Evolutionary conservation across 2,329 filamentous ascomycete species (phyloP), one percentile per base, ranked within the genome.

Genomic region (Colletotrichum karsti): DNA sequence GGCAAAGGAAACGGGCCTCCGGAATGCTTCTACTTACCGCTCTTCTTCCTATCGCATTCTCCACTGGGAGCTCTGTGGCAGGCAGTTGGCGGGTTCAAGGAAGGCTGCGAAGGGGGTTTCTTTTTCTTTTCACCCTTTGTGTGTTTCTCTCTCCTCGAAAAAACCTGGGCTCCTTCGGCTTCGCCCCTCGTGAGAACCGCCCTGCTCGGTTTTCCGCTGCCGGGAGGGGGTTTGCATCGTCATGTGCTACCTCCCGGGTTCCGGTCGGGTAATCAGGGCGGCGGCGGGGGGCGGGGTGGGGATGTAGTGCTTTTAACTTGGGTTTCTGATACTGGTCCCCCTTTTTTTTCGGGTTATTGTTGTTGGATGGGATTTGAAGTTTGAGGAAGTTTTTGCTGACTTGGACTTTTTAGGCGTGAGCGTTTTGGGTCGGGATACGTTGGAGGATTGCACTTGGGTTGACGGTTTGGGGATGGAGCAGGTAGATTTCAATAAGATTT

Each of bases 241-340:
- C 78, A 80, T 76, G 75, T 81, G 77, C 74, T 69, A 55, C 67
- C 50, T 37, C 42, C 33, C 33, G 33, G 33, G 46, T 42, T 42
- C 20, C n/a, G n/a, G 63, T 61, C 59, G 59, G 55, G 58, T n/a
- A 63, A 51, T 37, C 28, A 51, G 28, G 63, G 67, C n/a, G 58
- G 63, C 69, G 73, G 74, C 73, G 72, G 71, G 72, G 66, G 78
- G 76, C 75, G 78, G 73, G 75, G 76, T 80, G 72, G 73, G 65
- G 61, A 68, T 64, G 81, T 83, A 73, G 78, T 83, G 81, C 81
- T 83, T 83, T 80, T 81, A 83, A 77, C 73, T 70, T 76, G 79
- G 81, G 81, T 82, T 82, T 82, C 81, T 83, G 81, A 83, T 70
- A 72, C 73, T 73, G 30, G 60, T 60, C 42, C n/a, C 24, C 2